Percentiles rank a stretch among this genome's conserved stretches.
Evolutionary conservation across 805 yeast species (phyloP).

Genomic region (Kluyveromyces nonfermentans): DNA sequence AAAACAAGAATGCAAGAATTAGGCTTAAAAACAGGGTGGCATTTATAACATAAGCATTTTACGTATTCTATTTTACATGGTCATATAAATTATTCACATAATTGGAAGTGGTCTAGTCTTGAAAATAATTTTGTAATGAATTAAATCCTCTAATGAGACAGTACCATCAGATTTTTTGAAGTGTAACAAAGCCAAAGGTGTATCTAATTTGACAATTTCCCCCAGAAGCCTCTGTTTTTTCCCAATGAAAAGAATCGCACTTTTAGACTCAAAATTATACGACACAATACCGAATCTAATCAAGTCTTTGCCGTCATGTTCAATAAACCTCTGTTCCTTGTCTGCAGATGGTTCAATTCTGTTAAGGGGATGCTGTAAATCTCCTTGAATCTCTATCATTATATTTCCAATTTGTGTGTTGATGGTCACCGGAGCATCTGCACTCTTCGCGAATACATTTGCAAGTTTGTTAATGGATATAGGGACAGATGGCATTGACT

Average conservation of each 20-base stretch:
- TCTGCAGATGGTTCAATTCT: slow-evolving; percentile 27
- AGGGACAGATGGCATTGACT: slow-evolving; percentile 22
- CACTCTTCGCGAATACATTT: slow-evolving; percentile 11
- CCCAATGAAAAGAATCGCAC: slow-evolving; percentile 54
- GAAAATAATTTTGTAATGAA: slow-evolving; percentile 51
- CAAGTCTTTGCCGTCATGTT: slow-evolving; percentile 11
- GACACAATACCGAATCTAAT: slow-evolving; percentile 21
- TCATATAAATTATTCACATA: slow-evolving; percentile 37
- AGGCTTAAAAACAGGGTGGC: slow-evolving; percentile 24
- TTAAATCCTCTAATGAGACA: slow-evolving; percentile 49
- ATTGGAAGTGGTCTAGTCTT: slow-evolving; percentile 67
- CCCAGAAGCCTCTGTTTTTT: slow-evolving; percentile 66
- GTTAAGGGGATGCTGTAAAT: slow-evolving; percentile 36
- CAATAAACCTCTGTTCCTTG: slow-evolving; percentile 11
- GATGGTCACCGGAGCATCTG: slow-evolving; percentile 11
- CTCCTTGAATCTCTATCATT: slow-evolving; percentile 67
- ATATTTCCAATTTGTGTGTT: slow-evolving; percentile 47
- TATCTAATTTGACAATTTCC: slow-evolving; percentile 43
- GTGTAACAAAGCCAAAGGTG: slow-evolving; percentile 56
- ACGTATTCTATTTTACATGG: background rate
- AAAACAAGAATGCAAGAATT: slow-evolving; percentile 6
- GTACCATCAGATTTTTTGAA: slow-evolving; percentile 27
- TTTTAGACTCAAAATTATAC: slow-evolving; percentile 18
- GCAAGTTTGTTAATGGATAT: slow-evolving; percentile 16
- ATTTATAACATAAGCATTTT: slow-evolving; percentile 12